phyloP scores from a whole-genome alignment of 805 yeast genomes.

The Jamesozyma hellenica region DNA sequence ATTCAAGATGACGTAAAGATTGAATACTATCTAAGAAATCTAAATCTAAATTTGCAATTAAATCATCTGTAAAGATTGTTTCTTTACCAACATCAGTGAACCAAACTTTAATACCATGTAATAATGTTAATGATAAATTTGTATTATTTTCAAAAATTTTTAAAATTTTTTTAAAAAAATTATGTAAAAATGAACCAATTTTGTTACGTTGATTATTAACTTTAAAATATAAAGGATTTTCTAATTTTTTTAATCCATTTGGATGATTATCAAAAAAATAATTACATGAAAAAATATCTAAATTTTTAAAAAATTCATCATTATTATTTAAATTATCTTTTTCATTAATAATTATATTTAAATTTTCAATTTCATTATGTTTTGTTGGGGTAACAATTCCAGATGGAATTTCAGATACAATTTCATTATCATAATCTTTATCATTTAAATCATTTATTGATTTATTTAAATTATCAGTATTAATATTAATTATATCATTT shows the following conservation, averaged over 20 bases:
- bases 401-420: slow-evolving; percentile 34
- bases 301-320: slow-evolving; percentile 35
- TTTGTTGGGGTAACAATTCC: slow-evolving; percentile 30
- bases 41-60: slow-evolving; percentile 43
- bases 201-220: slow-evolving; percentile 52
- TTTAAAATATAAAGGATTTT: slow-evolving; percentile 35
- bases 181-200: slow-evolving; percentile 58
- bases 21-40: slow-evolving; percentile 50
- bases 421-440: slow-evolving; percentile 30
- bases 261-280: slow-evolving; percentile 53
- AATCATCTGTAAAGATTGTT: slow-evolving; percentile 47
- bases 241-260: slow-evolving; percentile 35
- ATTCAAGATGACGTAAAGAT: slow-evolving; percentile 48
- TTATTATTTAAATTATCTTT: slow-evolving; percentile 38
- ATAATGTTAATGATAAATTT: slow-evolving; percentile 47
- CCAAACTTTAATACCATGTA: slow-evolving; percentile 65
- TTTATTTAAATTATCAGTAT: neutral
- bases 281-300: slow-evolving; percentile 52
- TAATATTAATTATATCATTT: slow-evolving; percentile 6
- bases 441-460: slow-evolving; percentile 5
- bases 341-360: slow-evolving; percentile 55
- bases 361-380: slow-evolving; percentile 18
- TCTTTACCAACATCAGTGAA: slow-evolving; percentile 73
- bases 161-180: slow-evolving; percentile 39
- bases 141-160: slow-evolving; percentile 52